Evolutionary conservation across 371 early-diverging fungal species (phyloP).

Genomic region (Zancudomyces culisetae): DNA sequence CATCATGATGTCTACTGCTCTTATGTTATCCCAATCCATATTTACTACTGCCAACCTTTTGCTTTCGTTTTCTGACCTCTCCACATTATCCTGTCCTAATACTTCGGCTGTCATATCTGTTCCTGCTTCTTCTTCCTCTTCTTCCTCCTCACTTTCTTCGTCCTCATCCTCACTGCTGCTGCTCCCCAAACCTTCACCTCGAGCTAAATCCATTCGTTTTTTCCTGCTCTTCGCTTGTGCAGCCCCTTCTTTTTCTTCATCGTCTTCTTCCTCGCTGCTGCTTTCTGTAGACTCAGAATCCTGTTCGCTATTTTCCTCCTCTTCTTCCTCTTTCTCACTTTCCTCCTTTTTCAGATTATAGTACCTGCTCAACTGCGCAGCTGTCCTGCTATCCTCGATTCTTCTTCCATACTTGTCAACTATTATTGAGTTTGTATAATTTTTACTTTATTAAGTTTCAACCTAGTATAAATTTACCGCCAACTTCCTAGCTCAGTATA

Average conservation of each 20-base stretch:
- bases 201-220: constrained; percentile 40
- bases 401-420: constrained; percentile 81
- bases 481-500: too few relatives aligned
- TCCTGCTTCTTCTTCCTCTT: constrained; percentile 19
- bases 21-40: constrained; percentile 93
- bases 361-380: constrained; percentile 11
- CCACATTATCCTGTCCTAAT: constrained; percentile 10
- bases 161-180: constrained; percentile 31
- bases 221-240: constrained; percentile 3
- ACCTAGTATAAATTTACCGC: too few relatives aligned
- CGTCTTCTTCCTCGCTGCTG: constrained; percentile 27
- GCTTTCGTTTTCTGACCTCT: constrained; percentile 27
- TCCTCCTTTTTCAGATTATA: constrained; percentile 4
- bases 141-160: constrained; percentile 29
- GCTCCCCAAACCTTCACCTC: constrained; percentile 50
- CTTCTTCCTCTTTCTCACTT: constrained; percentile 26
- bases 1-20: constrained; percentile 67
- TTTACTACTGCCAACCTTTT: constrained; percentile 80
- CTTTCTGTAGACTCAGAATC: background rate
- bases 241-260: constrained; percentile 1
- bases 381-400: constrained; percentile 25
- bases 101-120: too few relatives aligned
- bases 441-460: constrained; percentile 45
- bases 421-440: constrained; percentile 40
- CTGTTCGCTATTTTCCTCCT: background rate